phyloP scores from a whole-genome alignment of 805 yeast species.

The Saturnispora zaruensis region DNA sequence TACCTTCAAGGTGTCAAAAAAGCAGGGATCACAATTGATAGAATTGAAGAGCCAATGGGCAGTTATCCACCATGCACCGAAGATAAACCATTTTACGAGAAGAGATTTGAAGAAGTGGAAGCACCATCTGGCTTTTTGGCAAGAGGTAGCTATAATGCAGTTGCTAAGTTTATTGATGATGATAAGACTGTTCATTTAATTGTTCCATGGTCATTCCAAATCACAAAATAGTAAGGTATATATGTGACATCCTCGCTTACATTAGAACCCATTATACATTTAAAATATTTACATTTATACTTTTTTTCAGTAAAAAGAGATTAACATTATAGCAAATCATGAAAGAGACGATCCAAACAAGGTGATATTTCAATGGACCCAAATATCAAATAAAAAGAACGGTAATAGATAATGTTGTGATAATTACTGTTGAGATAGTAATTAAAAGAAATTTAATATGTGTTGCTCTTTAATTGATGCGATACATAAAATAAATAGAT shows the following conservation, averaged over 20 bases:
- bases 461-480: neutral
- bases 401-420: too few relatives aligned
- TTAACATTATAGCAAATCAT: neutral
- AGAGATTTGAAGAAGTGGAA: slow-evolving; percentile 61
- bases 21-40: slow-evolving; percentile 81
- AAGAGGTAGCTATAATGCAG: slow-evolving; percentile 76
- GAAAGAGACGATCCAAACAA: too few relatives aligned
- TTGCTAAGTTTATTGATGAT: slow-evolving; percentile 78
- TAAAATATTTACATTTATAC: neutral
- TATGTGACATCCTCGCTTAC: neutral
- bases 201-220: slow-evolving; percentile 80
- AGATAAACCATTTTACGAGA: slow-evolving; percentile 73
- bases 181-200: slow-evolving; percentile 67
- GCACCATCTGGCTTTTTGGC: slow-evolving; percentile 89
- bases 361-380: too few relatives aligned
- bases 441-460: neutral
- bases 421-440: too few relatives aligned
- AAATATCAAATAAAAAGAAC: too few relatives aligned
- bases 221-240: slow-evolving; percentile 40
- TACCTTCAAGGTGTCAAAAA: slow-evolving; percentile 80
- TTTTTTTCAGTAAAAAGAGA: too few relatives aligned
- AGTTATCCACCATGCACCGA: slow-evolving; percentile 83
- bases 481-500: too few relatives aligned
- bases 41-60: slow-evolving; percentile 80
- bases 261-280: neutral